Base-by-base conservation (phyloP, 2,329 filamentous ascomycete species). In the Dothideomycetes sp. region DNA sequence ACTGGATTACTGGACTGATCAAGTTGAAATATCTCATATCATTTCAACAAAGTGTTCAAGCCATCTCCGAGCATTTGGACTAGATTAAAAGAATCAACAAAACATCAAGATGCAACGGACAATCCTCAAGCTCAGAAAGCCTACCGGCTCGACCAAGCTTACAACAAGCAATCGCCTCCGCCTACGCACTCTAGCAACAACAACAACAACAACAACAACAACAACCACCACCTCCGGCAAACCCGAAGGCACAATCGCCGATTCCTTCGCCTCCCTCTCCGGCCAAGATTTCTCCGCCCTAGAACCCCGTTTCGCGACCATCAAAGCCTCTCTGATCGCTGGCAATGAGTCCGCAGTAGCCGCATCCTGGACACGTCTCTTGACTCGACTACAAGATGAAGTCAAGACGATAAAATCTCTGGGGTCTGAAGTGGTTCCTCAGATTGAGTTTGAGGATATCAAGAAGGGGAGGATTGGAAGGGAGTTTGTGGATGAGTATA, bases 401-500 rank as follows among this genome's bases (percentile, higher is more conserved):
- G 63, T 69, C 17, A 60, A 63, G 27, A 51, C 60, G 25, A 68
- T 71, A 22, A 57, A 59, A 11, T 58, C 62, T 45, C 54, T 57
- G 11, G 63, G 65, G 9, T 61, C 64, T 9, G 60, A 57, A 12
- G 53, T 64, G 30, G 60, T 71, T 12, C 68, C 68, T 0, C 59
- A 67, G 44, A 69, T 71, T 25, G 52, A 68, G 38, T 70, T 65
- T 54, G 60, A 61, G 20, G 64, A 70, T 31, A 55, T 71, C 29
- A 51, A 54, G 20, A 45, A 64, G 40, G n/a, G n/a, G n/a, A n/a
- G n/a, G n/a, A 67, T 71, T 37, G 68, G 73, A 2, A 63, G 69
- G 17, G 62, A 69, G 1, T 83, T 83, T 55, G 67, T 64, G 38
- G 63, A 64, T 33, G 71, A 74, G 51, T 64, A 80, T 37, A 69